A percentile compares a stretch with the other conserved stretches of the same genome.
phyloP scores from a whole-genome alignment of 2,329 filamentous ascomycete species.

The Magnaporthiopsis incrustans region DNA sequence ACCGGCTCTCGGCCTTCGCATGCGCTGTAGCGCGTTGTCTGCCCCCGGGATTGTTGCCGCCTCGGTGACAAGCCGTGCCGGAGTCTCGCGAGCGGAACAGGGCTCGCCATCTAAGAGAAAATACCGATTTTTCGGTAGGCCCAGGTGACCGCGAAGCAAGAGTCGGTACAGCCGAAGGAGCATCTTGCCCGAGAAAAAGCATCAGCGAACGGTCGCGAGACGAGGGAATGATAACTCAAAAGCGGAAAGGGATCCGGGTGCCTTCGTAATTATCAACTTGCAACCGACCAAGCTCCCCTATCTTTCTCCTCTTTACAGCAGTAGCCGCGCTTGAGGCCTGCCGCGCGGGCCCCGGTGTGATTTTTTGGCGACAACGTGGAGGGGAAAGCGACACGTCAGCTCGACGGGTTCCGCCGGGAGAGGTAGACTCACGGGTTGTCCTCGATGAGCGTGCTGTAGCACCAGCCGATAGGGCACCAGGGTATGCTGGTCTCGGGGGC shows the following conservation, averaged over 20 bases:
- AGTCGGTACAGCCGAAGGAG: conserved; percentile 5
- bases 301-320: not conserved
- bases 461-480: conserved; percentile 1
- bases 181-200: not conserved
- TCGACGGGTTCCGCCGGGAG: not conserved
- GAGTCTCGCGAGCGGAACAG: not conserved
- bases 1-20: too few relatives aligned
- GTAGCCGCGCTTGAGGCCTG: not conserved
- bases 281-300: not conserved
- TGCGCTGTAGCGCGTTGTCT: not conserved
- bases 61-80: not conserved
- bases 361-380: not conserved
- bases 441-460: conserved; percentile 1
- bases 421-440: conserved; percentile 1
- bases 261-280: not conserved
- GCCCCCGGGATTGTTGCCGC: too few relatives aligned
- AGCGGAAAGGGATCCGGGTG: too few relatives aligned
- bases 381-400: not conserved
- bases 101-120: not conserved
- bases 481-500: not conserved
- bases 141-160: not conserved
- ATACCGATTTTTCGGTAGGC: not conserved
- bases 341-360: not conserved
- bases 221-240: too few relatives aligned
- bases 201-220: not conserved